These are phyloP conservation scores for Candida broadrunensis DNA, from an alignment of 805 yeast species.

Conservation along the genomic window DNA sequence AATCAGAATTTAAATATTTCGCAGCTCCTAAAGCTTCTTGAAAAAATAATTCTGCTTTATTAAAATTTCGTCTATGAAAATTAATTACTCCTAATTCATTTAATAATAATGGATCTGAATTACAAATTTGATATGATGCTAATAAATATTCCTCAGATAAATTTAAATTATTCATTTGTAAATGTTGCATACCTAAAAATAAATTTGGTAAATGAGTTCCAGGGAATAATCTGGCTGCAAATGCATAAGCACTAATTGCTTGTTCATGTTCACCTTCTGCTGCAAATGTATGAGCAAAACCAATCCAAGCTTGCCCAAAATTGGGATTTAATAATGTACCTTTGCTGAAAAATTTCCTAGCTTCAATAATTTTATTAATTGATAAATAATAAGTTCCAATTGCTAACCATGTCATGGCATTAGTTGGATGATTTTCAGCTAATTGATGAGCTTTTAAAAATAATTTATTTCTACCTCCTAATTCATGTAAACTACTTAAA, in stretches of 20 bases:
- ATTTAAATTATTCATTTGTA: conserved; percentile 78
- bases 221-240: conserved; percentile 87
- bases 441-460: conserved; percentile 79
- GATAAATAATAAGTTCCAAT: conserved; percentile 87
- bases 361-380: conserved; percentile 70
- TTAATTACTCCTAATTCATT: conserved; percentile 93
- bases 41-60: conserved; percentile 68
- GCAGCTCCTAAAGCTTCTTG: conserved; percentile 71
- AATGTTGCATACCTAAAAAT: conserved; percentile 93
- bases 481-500: conserved; percentile 79
- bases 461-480: conserved; percentile 77
- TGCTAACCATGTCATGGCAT: conserved; percentile 86
- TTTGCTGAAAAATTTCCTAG: conserved; percentile 82
- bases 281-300: conserved; percentile 97
- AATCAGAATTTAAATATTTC: conserved; percentile 66
- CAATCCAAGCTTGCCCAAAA: conserved; percentile 96
- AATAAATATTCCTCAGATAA: conserved; percentile 83
- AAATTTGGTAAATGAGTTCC: conserved; percentile 88
- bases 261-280: conserved; percentile 99
- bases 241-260: conserved; percentile 94
- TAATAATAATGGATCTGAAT: conserved; percentile 79
- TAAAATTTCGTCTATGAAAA: conserved; percentile 69
- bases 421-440: conserved; percentile 79
- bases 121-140: conserved; percentile 74
- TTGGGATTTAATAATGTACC: conserved; percentile 86